Evolutionary conservation across 2,329 filamentous ascomycete genomes (phyloP).

Genomic region (Epichloe uncinata): DNA sequence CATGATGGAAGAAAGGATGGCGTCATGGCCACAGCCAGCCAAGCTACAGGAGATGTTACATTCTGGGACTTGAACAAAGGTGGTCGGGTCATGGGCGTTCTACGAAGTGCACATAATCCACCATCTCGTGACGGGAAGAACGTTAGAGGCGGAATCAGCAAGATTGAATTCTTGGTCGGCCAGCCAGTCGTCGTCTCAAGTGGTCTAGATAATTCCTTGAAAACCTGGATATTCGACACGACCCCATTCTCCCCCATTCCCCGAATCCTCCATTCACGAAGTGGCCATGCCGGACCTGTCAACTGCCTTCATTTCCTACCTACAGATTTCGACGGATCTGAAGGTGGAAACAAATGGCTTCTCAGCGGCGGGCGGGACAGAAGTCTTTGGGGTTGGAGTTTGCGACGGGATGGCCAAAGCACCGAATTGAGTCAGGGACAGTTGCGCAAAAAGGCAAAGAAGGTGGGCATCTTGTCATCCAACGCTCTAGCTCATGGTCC

Average conservation of each 20-base stretch:
- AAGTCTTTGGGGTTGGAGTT: slow-evolving; percentile 91
- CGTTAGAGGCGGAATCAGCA: slow-evolving; percentile 72
- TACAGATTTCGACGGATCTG: slow-evolving; percentile 76
- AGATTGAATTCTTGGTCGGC: slow-evolving; percentile 75
- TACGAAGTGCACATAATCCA: slow-evolving; percentile 79
- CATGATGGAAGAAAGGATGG: slow-evolving; percentile 74
- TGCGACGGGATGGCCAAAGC: slow-evolving; percentile 88
- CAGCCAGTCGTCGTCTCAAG: slow-evolving; percentile 86
- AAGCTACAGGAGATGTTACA: slow-evolving; percentile 71
- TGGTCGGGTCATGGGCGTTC: slow-evolving; percentile 71
- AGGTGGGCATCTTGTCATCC: slow-evolving; percentile 56
- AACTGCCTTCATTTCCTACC: slow-evolving; percentile 76
- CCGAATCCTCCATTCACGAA: slow-evolving; percentile 73
- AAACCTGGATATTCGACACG: slow-evolving; percentile 94
- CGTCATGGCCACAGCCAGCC: slow-evolving; percentile 85
- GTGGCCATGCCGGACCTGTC: slow-evolving; percentile 79
- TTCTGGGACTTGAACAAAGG: slow-evolving; percentile 94
- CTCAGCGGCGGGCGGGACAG: slow-evolving; percentile 80
- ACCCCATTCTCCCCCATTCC: slow-evolving; percentile 76
- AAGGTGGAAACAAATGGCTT: slow-evolving; percentile 84
- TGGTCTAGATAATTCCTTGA: slow-evolving; percentile 84
- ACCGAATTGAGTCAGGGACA: slow-evolving; percentile 86
- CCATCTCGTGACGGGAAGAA: slow-evolving; percentile 40
- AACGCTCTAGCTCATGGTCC: slow-evolving; percentile 44
- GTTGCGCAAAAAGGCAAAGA: slow-evolving; percentile 83